phyloP scores from a whole-genome alignment of 2,329 filamentous ascomycete genomes.

The Aspergillus sp. region DNA sequence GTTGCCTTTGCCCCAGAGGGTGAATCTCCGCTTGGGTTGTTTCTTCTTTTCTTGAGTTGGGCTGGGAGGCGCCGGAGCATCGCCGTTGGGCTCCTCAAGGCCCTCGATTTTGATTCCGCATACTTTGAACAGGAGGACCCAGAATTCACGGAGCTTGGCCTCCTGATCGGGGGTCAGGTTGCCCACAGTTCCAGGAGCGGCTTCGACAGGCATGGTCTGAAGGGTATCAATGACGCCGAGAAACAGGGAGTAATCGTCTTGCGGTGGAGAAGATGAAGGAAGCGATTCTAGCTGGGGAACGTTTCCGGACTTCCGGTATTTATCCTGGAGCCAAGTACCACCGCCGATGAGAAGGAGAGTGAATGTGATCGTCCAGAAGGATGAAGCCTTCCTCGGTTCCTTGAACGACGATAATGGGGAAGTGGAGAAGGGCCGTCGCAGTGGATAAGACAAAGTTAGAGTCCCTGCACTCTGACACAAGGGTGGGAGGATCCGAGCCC shows the following conservation, averaged over 20 bases:
- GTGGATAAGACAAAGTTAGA: constrained; percentile 21
- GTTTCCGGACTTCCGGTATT: constrained; percentile 22
- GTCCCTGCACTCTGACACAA: constrained; percentile 17
- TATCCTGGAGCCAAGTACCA: constrained; percentile 33
- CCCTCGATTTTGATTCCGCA: constrained; percentile 58
- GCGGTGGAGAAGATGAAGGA: constrained; percentile 10
- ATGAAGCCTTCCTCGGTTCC: constrained; percentile 34
- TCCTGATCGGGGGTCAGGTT: constrained; percentile 90
- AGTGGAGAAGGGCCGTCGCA: constrained; percentile 27
- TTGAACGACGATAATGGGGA: constrained; percentile 14
- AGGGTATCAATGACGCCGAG: constrained; percentile 36
- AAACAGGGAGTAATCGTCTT: constrained; percentile 21
- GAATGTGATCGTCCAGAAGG: constrained; percentile 37
- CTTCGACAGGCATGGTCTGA: constrained; percentile 31
- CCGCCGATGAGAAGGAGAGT: constrained; percentile 31
- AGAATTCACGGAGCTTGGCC: constrained; percentile 81
- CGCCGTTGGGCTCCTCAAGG: constrained; percentile 19
- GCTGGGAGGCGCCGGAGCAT: constrained; percentile 22
- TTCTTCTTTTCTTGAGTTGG: constrained; percentile 53
- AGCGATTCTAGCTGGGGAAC: constrained; percentile 4
- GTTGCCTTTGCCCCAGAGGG: constrained; percentile 66
- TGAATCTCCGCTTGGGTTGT: constrained; percentile 68
- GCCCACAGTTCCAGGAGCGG: constrained; percentile 65
- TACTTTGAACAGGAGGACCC: constrained; percentile 71
- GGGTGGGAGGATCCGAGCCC: constrained; percentile 21